Percentiles rank a stretch among this genome's conserved stretches.
Evolutionary conservation across 805 yeast genomes (phyloP).

Genomic region (Martiniozyma abietophila): DNA sequence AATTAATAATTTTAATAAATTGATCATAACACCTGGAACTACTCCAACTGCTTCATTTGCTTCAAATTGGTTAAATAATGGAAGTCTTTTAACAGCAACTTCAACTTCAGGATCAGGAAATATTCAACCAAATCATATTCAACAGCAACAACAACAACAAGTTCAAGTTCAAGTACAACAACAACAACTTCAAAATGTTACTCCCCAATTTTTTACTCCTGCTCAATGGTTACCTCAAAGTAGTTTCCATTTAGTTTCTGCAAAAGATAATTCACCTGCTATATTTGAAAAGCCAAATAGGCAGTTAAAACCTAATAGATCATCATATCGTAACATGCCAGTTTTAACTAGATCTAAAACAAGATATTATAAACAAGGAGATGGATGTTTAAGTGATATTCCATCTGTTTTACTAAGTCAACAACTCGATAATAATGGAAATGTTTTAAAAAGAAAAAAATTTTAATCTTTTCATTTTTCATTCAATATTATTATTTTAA

Average conservation of each 20-base stretch:
- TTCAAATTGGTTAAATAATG: slow-evolving; percentile 1
- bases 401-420: slow-evolving; percentile 6
- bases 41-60: slow-evolving; percentile 18
- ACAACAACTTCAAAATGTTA: slow-evolving; percentile 4
- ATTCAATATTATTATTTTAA: background rate
- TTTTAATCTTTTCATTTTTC: background rate
- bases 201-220: slow-evolving; percentile 17
- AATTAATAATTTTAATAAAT: slow-evolving; percentile 10
- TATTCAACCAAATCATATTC: slow-evolving; percentile 1
- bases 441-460: slow-evolving; percentile 4
- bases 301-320: too few relatives aligned
- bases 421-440: slow-evolving; percentile 3
- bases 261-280: too few relatives aligned
- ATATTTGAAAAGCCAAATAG: too few relatives aligned
- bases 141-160: slow-evolving; percentile 4
- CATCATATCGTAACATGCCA: slow-evolving; percentile 7
- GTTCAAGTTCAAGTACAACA: slow-evolving; percentile 5
- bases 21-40: slow-evolving; percentile 26
- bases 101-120: background rate
- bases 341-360: slow-evolving; percentile 14
- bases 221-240: slow-evolving; percentile 9
- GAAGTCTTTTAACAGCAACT: slow-evolving; percentile 4
- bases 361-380: slow-evolving; percentile 5
- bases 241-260: too few relatives aligned
- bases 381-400: slow-evolving; percentile 6